Percentiles rank a stretch among this genome's conserved stretches.
phyloP scores from a whole-genome alignment of 1,284 basidiomycete genomes.

The Trichosporon asahii region DNA sequence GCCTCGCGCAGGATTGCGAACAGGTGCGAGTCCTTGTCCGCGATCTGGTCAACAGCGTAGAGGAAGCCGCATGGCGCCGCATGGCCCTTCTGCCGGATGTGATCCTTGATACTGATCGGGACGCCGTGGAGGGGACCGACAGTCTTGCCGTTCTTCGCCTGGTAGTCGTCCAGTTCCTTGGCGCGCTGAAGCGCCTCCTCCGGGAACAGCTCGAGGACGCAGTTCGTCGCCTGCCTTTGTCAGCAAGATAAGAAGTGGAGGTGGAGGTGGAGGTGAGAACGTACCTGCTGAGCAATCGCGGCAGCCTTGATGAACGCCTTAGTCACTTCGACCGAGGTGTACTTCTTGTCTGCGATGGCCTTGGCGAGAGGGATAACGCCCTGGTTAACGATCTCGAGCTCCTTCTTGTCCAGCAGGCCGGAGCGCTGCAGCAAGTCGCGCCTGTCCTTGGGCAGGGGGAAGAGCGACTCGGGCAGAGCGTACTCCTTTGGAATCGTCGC shows the following conservation, averaged over 20 bases:
- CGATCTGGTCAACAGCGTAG: conserved; percentile 14
- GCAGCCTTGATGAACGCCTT: conserved; percentile 33
- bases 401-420: conserved; percentile 22
- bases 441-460: conserved; percentile 16
- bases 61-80: conserved; percentile 23
- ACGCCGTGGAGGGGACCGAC: conserved; percentile 63
- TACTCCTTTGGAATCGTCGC: conserved; percentile 21
- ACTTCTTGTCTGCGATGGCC: conserved; percentile 32
- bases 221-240: conserved; percentile 55
- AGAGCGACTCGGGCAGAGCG: conserved; percentile 17
- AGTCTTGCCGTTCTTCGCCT: conserved; percentile 55
- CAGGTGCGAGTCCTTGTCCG: conserved; percentile 23
- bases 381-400: conserved; percentile 34
- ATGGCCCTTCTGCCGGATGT: conserved; percentile 49
- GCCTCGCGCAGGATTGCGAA: conserved; percentile 59
- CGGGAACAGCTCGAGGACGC: conserved; percentile 66
- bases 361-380: conserved; percentile 45
- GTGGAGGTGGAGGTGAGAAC: conserved; percentile 23
- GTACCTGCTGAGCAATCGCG: conserved; percentile 44
- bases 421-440: conserved; percentile 14
- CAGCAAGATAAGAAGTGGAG: conserved; percentile 30
- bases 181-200: conserved; percentile 61
- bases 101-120: conserved; percentile 61
- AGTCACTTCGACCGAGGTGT: conserved; percentile 28
- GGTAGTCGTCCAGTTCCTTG: conserved; percentile 58